phyloP scores from a whole-genome alignment of 371 early-diverging fungal genomes.

The Mucor irregularis region DNA sequence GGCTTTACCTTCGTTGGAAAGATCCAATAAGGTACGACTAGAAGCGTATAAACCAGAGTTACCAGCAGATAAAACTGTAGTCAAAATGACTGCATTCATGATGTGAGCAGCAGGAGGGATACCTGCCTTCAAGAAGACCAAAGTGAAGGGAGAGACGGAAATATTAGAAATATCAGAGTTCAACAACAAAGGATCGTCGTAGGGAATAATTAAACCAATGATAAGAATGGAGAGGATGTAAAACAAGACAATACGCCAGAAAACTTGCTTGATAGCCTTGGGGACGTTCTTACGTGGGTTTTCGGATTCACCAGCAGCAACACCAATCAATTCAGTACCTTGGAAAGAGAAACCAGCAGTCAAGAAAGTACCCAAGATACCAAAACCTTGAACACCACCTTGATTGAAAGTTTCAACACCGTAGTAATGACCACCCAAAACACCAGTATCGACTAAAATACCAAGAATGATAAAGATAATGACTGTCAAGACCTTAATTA shows the following conservation, averaged over 20 bases:
- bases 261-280: slow-evolving; percentile 41
- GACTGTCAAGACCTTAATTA: slow-evolving; percentile 66
- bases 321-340: slow-evolving; percentile 79
- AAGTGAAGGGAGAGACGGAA: slow-evolving; percentile 68
- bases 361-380: slow-evolving; percentile 57
- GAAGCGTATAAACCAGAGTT: slow-evolving; percentile 75
- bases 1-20: slow-evolving; percentile 64
- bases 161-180: slow-evolving; percentile 45
- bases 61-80: slow-evolving; percentile 67
- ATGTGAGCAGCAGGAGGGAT: slow-evolving; percentile 39
- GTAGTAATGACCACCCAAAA: slow-evolving; percentile 44
- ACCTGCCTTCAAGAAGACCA: slow-evolving; percentile 65
- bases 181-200: slow-evolving; percentile 55
- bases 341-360: slow-evolving; percentile 90
- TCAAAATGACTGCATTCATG: slow-evolving; percentile 49
- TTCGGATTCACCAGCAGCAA: slow-evolving; percentile 75
- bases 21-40: slow-evolving; percentile 62
- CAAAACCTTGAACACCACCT: slow-evolving; percentile 39
- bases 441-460: slow-evolving; percentile 53
- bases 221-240: slow-evolving; percentile 66
- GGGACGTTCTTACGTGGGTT: slow-evolving; percentile 74
- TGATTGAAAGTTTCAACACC: slow-evolving; percentile 29
- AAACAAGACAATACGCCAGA: slow-evolving; percentile 65
- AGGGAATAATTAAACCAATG: slow-evolving; percentile 70
- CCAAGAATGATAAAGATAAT: slow-evolving; percentile 71